These are phyloP conservation scores for Avena sativa DNA, from an alignment of 176 grass and related monocot species.

Conservation along the genomic window DNA sequence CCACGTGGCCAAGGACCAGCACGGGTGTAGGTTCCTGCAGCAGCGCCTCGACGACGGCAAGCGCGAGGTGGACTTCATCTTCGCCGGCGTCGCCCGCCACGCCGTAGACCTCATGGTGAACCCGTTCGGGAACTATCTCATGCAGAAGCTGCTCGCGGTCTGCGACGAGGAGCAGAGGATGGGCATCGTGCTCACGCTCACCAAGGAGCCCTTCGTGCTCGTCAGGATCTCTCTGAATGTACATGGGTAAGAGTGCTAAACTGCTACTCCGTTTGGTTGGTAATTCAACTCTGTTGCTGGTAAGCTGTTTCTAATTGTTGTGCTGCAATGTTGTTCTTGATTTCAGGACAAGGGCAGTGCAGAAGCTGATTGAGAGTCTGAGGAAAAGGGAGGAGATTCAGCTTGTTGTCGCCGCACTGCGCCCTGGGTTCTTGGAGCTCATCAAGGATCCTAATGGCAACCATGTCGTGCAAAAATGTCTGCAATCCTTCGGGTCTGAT, in stretches of 20 bases:
- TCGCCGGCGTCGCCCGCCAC: constrained; percentile 61
- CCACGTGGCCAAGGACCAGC: constrained; percentile 76
- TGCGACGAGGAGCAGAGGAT: constrained; percentile 75
- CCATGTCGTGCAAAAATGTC: constrained; percentile 82
- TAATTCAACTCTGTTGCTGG: not conserved
- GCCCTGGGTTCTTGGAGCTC: constrained; percentile 68
- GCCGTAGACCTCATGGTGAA: constrained; percentile 77
- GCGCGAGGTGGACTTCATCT: constrained; percentile 66
- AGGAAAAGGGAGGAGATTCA: constrained; percentile 66
- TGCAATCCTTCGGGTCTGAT: constrained; percentile 59
- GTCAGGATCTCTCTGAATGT: constrained; percentile 72
- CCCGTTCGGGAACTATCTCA: constrained; percentile 89
- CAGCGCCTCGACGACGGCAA: constrained; percentile 72
- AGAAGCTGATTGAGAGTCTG: constrained; percentile 81
- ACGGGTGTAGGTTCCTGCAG: constrained; percentile 88
- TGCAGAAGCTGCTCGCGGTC: constrained; percentile 84
- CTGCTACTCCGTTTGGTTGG: not conserved
- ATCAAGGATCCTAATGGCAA: constrained; percentile 84
- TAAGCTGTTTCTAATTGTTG: not conserved
- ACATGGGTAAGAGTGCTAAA: constrained; percentile 59
- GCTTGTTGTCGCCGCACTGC: constrained; percentile 57
- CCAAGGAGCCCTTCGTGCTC: constrained; percentile 49
- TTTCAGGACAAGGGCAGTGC: constrained; percentile 78
- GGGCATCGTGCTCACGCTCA: constrained; percentile 57
- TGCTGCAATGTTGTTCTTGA: not conserved